phyloP scores from a whole-genome alignment of 1,284 basidiomycete genomes.

The Heterobasidion irregulare region DNA sequence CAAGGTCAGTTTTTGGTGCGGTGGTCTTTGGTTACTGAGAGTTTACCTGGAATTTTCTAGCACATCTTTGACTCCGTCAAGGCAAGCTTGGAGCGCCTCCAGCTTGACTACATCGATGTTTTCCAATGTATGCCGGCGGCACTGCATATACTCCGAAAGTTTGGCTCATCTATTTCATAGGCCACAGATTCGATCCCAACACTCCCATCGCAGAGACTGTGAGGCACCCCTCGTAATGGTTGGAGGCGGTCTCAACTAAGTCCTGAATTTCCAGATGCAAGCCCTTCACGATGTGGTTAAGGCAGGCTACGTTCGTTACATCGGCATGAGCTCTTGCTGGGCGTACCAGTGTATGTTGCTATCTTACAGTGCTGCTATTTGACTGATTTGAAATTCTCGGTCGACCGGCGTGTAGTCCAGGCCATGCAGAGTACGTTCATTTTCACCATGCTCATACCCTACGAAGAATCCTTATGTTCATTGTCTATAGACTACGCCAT shows the following conservation, averaged over 20 bases:
- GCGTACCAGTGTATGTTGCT: conserved; percentile 5
- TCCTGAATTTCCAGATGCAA: conserved; percentile 24
- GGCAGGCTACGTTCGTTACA: conserved; percentile 33
- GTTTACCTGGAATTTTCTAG: conserved; percentile 14
- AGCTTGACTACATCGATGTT: conserved; percentile 36
- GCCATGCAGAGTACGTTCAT: conserved; percentile 4
- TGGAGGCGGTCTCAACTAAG: neutral
- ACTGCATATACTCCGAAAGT: neutral
- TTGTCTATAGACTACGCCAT: conserved; percentile 3
- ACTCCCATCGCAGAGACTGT: conserved; percentile 16
- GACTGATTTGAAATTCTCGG: neutral
- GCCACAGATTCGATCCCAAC: conserved; percentile 18
- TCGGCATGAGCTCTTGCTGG: conserved; percentile 21
- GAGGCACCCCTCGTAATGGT: neutral
- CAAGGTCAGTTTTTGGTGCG: conserved; percentile 20
- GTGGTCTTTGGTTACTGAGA: conserved; percentile 11
- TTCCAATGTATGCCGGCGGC: conserved; percentile 17
- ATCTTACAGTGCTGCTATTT: no score
- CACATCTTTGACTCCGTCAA: conserved; percentile 38
- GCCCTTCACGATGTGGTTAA: conserved; percentile 38
- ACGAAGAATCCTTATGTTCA: neutral
- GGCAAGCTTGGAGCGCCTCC: conserved; percentile 29
- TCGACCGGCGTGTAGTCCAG: neutral
- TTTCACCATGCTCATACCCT: neutral
- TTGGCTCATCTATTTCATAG: conserved; percentile 3